These are phyloP conservation scores for Miscanthus lutarioriparius DNA, from an alignment of 176 grass and related monocot genomes.

Conservation along the genomic window DNA sequence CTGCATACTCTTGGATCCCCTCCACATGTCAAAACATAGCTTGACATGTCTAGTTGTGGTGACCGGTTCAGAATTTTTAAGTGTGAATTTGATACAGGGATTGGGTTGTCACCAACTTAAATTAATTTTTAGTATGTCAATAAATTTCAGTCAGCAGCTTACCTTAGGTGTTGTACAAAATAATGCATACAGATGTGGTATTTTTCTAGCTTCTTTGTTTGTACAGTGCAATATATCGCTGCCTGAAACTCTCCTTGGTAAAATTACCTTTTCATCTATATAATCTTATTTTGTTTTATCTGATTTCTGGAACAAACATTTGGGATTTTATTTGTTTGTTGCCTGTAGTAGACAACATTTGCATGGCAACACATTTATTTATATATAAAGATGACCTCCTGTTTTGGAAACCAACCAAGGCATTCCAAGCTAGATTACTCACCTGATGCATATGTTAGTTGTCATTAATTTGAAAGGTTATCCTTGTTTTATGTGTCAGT, in stretches of 20 bases:
- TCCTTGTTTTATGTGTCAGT: not conserved
- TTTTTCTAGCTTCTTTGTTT: not conserved
- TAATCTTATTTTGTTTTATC: not conserved
- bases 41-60: not conserved
- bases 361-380: conserved; percentile 3
- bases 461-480: conserved; percentile 4
- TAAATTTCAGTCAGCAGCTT: not conserved
- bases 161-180: not conserved
- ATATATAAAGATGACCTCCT: not conserved
- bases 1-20: not conserved
- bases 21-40: not conserved
- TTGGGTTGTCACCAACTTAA: not conserved
- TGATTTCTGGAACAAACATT: not conserved
- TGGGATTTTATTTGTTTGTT: not conserved
- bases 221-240: not conserved
- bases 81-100: not conserved
- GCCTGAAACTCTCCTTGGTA: not conserved
- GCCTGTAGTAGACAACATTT: not conserved
- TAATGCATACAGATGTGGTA: not conserved
- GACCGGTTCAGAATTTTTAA: not conserved
- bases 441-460: not conserved
- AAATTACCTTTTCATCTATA: not conserved
- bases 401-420: not conserved
- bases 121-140: not conserved
- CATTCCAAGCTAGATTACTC: not conserved